A percentile compares a stretch with the other conserved stretches of the same genome.
Evolutionary conservation across 257 asterid species (phyloP).

Genomic region (Solanum etuberosum): DNA sequence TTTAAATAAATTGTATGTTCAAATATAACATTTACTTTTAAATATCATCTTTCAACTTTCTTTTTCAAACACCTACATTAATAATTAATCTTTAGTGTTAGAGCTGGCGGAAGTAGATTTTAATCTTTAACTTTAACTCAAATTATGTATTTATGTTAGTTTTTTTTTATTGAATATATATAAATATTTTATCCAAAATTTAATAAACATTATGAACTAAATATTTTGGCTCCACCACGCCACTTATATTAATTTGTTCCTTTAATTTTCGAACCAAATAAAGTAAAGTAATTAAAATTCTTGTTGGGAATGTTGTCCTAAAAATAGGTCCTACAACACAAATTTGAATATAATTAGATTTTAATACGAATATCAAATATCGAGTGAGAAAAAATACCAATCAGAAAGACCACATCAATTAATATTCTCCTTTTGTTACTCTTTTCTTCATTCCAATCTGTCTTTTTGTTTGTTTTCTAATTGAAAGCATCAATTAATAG

Average conservation of each 20-base stretch:
- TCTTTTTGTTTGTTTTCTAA: slow-evolving; percentile 21
- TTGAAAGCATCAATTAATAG: slow-evolving; percentile 11
- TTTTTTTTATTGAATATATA: not conserved
- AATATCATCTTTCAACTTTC: not conserved
- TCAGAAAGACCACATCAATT: not conserved
- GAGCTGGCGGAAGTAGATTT: not conserved
- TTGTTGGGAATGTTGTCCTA: not conserved
- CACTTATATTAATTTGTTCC: not conserved
- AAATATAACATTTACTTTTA: not conserved
- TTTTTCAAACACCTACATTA: not conserved
- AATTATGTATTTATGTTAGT: not conserved
- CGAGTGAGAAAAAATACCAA: not conserved
- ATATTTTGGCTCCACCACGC: not conserved
- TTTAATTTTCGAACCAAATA: not conserved
- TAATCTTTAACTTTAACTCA: not conserved
- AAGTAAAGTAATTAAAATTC: not conserved
- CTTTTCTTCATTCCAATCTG: slow-evolving; percentile 29
- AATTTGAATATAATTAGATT: no score
- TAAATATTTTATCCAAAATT: not conserved
- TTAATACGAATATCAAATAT: no score
- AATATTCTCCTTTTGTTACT: not conserved
- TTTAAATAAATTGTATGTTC: not conserved
- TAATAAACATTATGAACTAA: not conserved
- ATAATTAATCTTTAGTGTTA: not conserved
- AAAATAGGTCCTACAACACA: no score